These are phyloP conservation scores for slime mould (Dictyostelium discoideum) DNA, from an alignment of 78 protist species.

Conservation along the genomic window DNA sequence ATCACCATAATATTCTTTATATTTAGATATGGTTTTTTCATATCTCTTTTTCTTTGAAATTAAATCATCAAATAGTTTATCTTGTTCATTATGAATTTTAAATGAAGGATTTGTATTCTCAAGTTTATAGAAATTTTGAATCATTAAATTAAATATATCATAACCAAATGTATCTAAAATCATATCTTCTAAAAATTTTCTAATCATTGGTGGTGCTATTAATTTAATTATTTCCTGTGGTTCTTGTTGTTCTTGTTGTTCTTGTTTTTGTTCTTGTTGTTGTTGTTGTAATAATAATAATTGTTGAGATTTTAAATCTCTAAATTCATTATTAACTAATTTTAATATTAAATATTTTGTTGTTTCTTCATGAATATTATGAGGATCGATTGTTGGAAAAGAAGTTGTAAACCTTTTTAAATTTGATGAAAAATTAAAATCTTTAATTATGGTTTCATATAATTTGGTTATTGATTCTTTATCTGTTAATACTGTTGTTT, in stretches of 20 bases:
- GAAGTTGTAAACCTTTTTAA: neutral
- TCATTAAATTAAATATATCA: neutral
- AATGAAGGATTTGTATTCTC: neutral
- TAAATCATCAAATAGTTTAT: neutral
- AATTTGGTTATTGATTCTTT: neutral
- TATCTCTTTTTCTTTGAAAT: neutral
- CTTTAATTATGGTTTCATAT: neutral
- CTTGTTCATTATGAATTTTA: conserved; percentile 1
- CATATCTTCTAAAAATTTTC: neutral
- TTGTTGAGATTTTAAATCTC: neutral
- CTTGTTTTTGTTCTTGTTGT: neutral
- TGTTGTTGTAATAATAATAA: neutral
- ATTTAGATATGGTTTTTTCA: neutral
- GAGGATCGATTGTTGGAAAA: neutral
- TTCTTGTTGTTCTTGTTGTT: neutral
- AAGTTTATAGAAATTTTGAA: neutral
- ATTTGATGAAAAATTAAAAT: neutral
- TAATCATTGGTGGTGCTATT: neutral
- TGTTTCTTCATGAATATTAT: neutral
- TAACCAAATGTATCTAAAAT: neutral
- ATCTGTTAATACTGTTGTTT: neutral
- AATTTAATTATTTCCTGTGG: neutral
- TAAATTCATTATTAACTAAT: neutral
- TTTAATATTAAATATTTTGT: neutral
- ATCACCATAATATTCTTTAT: neutral